Percentiles rank a stretch among this genome's conserved stretches.
These are phyloP conservation scores for Beauveria medogensis DNA, from an alignment of 2,329 filamentous ascomycete genomes.

Conservation along the genomic window DNA sequence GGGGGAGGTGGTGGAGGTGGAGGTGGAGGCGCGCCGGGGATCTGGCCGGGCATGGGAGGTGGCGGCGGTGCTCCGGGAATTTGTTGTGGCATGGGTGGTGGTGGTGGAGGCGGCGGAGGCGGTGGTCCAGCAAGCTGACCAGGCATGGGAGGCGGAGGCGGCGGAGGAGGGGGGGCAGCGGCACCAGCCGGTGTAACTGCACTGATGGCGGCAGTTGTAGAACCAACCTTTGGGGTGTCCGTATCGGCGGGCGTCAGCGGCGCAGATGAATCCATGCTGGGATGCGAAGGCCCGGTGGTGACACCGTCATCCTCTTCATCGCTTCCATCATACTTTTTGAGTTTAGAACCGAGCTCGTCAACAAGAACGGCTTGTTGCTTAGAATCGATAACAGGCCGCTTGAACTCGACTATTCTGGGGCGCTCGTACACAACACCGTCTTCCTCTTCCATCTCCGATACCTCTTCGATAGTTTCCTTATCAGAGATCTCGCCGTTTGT, in stretches of 20 bases:
- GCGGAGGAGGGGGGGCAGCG: slow-evolving; percentile 32
- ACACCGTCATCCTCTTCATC: slow-evolving; percentile 63
- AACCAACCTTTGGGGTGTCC: slow-evolving; percentile 53
- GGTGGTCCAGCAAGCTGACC: slow-evolving; percentile 21
- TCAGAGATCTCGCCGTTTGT: slow-evolving; percentile 37
- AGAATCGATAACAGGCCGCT: slow-evolving; percentile 56
- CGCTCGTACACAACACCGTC: slow-evolving; percentile 67
- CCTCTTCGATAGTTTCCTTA: slow-evolving; percentile 34
- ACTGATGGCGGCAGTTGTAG: slow-evolving; percentile 30
- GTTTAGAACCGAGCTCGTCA: slow-evolving; percentile 66
- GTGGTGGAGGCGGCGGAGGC: slow-evolving; percentile 32
- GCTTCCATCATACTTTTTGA: slow-evolving; percentile 64
- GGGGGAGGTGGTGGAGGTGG: slow-evolving; percentile 28
- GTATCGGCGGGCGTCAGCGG: slow-evolving; percentile 58
- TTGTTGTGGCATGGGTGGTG: slow-evolving; percentile 30
- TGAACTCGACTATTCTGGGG: slow-evolving; percentile 71
- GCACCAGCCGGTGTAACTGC: slow-evolving; percentile 25
- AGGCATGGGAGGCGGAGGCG: slow-evolving; percentile 36
- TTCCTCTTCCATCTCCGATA: slow-evolving; percentile 40
- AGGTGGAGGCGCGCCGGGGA: slow-evolving; percentile 24
- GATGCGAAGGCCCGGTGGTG: slow-evolving; percentile 68
- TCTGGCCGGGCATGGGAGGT: slow-evolving; percentile 28
- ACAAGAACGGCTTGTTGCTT: slow-evolving; percentile 59
- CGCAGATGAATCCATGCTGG: slow-evolving; percentile 63
- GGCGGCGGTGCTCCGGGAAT: slow-evolving; percentile 25